Evolutionary conservation across 106 monocot species (phyloP).

Genomic region (Posidonia australis): DNA sequence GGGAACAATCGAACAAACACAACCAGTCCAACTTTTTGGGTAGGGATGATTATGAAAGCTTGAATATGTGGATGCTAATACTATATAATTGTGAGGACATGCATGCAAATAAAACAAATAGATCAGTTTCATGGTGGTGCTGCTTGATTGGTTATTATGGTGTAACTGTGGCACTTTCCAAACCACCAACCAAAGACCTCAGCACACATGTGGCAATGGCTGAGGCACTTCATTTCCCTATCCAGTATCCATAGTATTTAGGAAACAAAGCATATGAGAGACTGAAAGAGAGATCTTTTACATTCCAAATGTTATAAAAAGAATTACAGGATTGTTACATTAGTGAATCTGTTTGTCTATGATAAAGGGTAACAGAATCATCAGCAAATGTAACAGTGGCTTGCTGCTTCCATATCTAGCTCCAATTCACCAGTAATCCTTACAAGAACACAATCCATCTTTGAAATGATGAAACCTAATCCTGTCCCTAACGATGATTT

Average conservation of each 20-base stretch:
- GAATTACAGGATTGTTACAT: too few relatives aligned
- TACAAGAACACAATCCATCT: constrained; percentile 18
- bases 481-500: constrained; percentile 23
- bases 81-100: too few relatives aligned
- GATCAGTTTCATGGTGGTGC: neutral
- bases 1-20: too few relatives aligned
- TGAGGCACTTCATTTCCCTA: neutral
- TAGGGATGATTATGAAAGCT: too few relatives aligned
- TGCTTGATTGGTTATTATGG: neutral
- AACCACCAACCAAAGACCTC: neutral
- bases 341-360: neutral
- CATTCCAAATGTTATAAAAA: too few relatives aligned
- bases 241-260: neutral
- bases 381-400: too few relatives aligned
- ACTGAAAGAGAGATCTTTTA: neutral
- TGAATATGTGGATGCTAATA: too few relatives aligned
- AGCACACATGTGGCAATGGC: neutral
- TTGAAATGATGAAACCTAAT: constrained; percentile 21
- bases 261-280: neutral
- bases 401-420: neutral
- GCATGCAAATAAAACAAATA: neutral
- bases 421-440: constrained; percentile 21
- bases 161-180: constrained; percentile 2
- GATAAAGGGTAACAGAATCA: neutral
- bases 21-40: too few relatives aligned